Percentiles rank a stretch among this genome's conserved stretches.
phyloP scores from a whole-genome alignment of 371 early-diverging fungal species.

The Mucor circinelloides region DNA sequence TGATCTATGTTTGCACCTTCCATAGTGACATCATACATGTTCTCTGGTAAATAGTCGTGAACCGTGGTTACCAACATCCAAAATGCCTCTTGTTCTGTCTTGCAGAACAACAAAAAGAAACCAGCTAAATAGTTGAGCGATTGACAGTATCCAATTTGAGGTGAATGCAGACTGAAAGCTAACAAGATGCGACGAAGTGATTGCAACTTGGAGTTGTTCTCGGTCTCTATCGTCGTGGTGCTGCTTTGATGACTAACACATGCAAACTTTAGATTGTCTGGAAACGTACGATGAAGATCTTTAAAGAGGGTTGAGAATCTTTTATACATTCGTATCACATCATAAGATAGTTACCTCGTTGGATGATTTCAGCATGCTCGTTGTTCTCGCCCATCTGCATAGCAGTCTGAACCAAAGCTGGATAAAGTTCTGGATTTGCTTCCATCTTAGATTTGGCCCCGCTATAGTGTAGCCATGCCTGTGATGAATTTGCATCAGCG shows the following conservation, averaged over 20 bases:
- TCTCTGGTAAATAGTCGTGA: conserved; percentile 74
- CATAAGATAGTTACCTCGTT: conserved; percentile 20
- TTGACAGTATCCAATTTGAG: conserved; percentile 85
- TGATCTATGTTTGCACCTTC: conserved; percentile 81
- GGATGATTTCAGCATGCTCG: conserved; percentile 71
- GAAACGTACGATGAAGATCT: conserved; percentile 85
- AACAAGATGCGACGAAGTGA: conserved; percentile 73
- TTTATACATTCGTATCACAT: background rate
- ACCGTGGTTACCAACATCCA: conserved; percentile 81
- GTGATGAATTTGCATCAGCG: background rate
- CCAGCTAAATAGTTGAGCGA: conserved; percentile 83
- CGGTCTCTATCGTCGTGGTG: conserved; percentile 14
- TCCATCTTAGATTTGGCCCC: conserved; percentile 68
- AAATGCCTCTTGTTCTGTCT: conserved; percentile 80
- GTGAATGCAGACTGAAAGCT: conserved; percentile 67
- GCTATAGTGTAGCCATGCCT: conserved; percentile 84
- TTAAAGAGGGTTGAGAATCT: conserved; percentile 19
- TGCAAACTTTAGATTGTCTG: conserved; percentile 76
- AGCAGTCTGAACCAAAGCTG: conserved; percentile 56
- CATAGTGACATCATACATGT: conserved; percentile 80
- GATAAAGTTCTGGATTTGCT: conserved; percentile 64
- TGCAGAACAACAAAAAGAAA: conserved; percentile 72
- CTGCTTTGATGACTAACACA: conserved; percentile 18
- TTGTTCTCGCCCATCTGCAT: conserved; percentile 49
- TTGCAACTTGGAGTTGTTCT: conserved; percentile 59